Base-by-base conservation (phyloP, 2,329 filamentous ascomycete genomes). In the Malbranchea zuffiana region DNA sequence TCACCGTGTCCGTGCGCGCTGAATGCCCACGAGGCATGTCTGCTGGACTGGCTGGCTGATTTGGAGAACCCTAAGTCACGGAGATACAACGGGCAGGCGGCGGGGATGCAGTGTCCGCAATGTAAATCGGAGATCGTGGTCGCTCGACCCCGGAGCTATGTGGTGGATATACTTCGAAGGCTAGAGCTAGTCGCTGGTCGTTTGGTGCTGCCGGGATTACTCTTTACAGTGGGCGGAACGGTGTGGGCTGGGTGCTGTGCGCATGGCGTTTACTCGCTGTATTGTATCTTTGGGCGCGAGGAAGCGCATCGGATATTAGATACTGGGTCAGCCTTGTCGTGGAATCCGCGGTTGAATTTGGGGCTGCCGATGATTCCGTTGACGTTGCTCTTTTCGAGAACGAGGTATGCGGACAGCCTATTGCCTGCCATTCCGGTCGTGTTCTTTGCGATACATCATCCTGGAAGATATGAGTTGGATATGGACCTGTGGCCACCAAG, bases 31-130 rank as follows among this genome's bases (percentile, higher is more conserved):
- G 86, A 96, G 57, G 74, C 77, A 42, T 94, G 87, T 56, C 71
- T 96, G 47, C 69, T 96, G 25, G 81, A 85, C 51, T 98, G 87
- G 87, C 80, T 96, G 12, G 80, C 83, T n/a, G 85, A 94, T 54
- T 75, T 85, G 53, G 86, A 95, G 61, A 67, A 72, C 15, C 72
- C 73, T 1, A 69, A 64, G 24, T 61, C 71, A 12, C 53, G 65
- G 43, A 62, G 65, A 46, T 59, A 64, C 47, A 57, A 55, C 59
- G 72, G 54, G 56, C 67, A 56, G 13, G 55, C 54, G 18, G 74
- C 75, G 37, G 77, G 78, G 43, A 75, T 95, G 45, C 66, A 74
- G 37, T 98, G 90, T 55, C 88, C 88, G 2, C 82, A 93, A 44
- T 98, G 90, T 71, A 90, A 93, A 57, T 72, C 77, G 2, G 72